Evolutionary conservation across 495 filamentous ascomycete genomes (phyloP), one percentile per base, ranked within the genome.

Genomic region (Clavariopsis aquatica): DNA sequence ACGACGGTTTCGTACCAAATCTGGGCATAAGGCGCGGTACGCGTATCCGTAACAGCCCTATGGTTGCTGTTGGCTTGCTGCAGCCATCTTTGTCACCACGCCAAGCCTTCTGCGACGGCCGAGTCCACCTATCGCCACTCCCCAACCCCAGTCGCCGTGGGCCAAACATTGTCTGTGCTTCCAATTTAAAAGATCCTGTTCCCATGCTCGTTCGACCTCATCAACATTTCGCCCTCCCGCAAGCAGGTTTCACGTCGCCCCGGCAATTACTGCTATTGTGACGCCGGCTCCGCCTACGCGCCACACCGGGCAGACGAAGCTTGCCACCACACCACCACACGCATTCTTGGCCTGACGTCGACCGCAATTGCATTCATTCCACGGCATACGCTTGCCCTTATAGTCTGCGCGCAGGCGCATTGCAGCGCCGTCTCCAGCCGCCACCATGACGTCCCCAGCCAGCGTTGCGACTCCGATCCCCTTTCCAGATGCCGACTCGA

Each of bases 381-480:
- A 57, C 27, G 1, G 36, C 43, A 46, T 29, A 34, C 2, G 2
- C 38, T 47, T 20, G 43, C 46, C 52, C 52, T 10, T 27, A 64
- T 59, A 52, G 12, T 12, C 36, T 38, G 26, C 36, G 62, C 43
- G 62, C 63, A 60, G 63, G 47, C 63, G 57, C 57, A 60, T 46
- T 23, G 51, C n/a, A 22, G 34, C 12, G n/a, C 20, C 22, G 8
- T 52, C 17, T n/a, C 41, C n/a, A 9, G 56, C 22, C 22, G 7
- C 46, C 15, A 60, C 34, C 23, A 69, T 69, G 66, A 52, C 66
- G 17, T 65, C 61, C 24, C 38, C 61, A 6, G 52, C 20, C 47
- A 55, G 62, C 28, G 41, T 38, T 9, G 36, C 61, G n/a, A 65
- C 66, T 26, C 66, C 62, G 26, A 52, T 62, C 20, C 61, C 61